A percentile compares a stretch with the other conserved stretches of the same genome.
Conservation (phyloP, 805 yeast species). For the Cyberlindnera veronae region DNA sequence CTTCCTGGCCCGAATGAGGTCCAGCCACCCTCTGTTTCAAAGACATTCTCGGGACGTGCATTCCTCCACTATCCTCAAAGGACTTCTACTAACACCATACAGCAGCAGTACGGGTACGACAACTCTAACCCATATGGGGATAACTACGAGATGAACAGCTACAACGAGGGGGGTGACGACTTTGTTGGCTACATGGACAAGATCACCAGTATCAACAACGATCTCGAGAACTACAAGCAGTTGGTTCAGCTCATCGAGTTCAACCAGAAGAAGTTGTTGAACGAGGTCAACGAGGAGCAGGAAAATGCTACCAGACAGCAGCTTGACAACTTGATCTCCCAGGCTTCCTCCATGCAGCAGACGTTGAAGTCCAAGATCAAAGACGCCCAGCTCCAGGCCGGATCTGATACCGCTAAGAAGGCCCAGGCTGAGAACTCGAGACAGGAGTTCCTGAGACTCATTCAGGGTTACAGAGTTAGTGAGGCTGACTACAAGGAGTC, state of each 20-base stretch:
- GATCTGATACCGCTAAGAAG: constrained; percentile 72
- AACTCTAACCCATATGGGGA: constrained; percentile 27
- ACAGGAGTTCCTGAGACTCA: constrained; percentile 77
- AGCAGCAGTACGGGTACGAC: constrained; percentile 23
- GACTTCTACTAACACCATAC: constrained; percentile 3
- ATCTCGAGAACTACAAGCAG: constrained; percentile 66
- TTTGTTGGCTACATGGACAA: constrained; percentile 66
- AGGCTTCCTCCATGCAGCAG: constrained; percentile 74
- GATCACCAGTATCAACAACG: constrained; percentile 63
- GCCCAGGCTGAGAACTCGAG: constrained; percentile 90
- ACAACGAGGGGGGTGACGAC: constrained; percentile 38
- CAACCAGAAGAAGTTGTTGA: constrained; percentile 65
- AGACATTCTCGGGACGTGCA: constrained; percentile 3
- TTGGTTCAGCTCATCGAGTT: constrained; percentile 66
- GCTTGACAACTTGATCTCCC: constrained; percentile 71
- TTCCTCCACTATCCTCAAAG: neutral
- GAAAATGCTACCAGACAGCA: constrained; percentile 68
- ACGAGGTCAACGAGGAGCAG: constrained; percentile 69
- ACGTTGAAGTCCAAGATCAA: constrained; percentile 75
- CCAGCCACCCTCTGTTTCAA: neutral
- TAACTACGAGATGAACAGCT: constrained; percentile 21
- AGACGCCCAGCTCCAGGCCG: constrained; percentile 66
- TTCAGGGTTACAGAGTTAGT: constrained; percentile 80
- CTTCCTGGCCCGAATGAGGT: too few species aligned
- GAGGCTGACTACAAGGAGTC: constrained; percentile 85